These are phyloP conservation scores for Calocera cornea DNA, from an alignment of 768 basidiomycete genomes.

Conservation along the genomic window DNA sequence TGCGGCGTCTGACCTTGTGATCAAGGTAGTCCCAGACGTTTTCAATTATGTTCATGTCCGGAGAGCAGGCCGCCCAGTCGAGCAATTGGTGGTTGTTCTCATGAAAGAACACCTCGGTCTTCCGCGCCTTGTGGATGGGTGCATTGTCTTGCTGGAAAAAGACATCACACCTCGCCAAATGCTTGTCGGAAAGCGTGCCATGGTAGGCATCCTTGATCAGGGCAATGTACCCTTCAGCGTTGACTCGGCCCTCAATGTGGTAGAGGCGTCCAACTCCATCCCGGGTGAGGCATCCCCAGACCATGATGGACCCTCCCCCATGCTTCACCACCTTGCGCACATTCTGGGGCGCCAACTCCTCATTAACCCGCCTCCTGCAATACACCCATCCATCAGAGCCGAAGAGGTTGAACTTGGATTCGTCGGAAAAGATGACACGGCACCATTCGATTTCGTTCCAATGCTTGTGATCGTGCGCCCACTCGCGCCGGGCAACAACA, in stretches of 20 bases:
- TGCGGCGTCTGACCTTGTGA: background rate
- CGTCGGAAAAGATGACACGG: constrained; percentile 23
- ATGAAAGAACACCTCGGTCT: background rate
- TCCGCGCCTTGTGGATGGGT: constrained; percentile 7
- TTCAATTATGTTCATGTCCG: background rate
- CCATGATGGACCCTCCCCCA: constrained; percentile 18
- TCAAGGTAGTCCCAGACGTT: background rate
- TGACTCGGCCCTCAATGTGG: constrained; percentile 6
- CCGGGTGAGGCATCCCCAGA: constrained; percentile 9
- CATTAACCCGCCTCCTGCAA: constrained; percentile 21
- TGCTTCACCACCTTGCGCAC: constrained; percentile 23
- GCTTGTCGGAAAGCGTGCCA: background rate
- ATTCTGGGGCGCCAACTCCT: constrained; percentile 17
- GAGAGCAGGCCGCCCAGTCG: constrained; percentile 17
- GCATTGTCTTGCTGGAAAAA: constrained; percentile 12
- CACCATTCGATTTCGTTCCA: constrained; percentile 24
- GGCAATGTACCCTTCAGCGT: background rate
- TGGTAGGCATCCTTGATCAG: constrained; percentile 5
- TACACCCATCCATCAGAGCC: constrained; percentile 25
- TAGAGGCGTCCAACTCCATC: background rate
- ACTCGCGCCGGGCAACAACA: constrained; percentile 13
- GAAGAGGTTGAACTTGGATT: constrained; percentile 26
- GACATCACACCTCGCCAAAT: background rate
- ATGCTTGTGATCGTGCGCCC: constrained; percentile 17
- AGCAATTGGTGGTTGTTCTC: constrained; percentile 10